Conservation (phyloP, 441 rosid genomes). For the Syzygium malaccense region DNA sequence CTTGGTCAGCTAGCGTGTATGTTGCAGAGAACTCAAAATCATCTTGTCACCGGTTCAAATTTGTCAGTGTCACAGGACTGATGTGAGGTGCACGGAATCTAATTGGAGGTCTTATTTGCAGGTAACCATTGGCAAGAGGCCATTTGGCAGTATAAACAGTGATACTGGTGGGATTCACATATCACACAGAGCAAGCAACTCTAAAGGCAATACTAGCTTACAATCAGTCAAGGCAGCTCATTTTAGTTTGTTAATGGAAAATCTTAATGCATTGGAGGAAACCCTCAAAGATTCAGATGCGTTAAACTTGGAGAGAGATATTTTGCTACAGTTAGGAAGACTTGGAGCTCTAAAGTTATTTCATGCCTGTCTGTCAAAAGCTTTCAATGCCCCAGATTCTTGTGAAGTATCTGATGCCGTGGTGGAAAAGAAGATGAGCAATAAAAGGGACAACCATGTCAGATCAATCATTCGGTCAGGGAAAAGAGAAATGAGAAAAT, state of each 20-base stretch:
- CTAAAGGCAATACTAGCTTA: constrained; percentile 8
- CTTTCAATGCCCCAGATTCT: constrained; percentile 17
- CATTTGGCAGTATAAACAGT: constrained; percentile 5
- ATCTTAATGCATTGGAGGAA: constrained; percentile 56
- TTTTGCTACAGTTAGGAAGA: constrained; percentile 48
- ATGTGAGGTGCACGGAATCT: neutral
- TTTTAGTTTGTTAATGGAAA: constrained; percentile 51
- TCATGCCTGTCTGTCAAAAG: constrained; percentile 30
- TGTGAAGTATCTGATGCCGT: constrained; percentile 27
- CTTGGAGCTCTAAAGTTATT: constrained; percentile 68
- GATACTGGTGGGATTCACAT: constrained; percentile 1
- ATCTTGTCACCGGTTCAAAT: neutral
- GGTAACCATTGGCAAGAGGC: constrained; percentile 26
- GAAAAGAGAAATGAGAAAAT: constrained; percentile 37
- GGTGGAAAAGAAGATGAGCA: constrained; percentile 10
- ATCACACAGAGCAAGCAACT: neutral
- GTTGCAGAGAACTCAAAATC: neutral
- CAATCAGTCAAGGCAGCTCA: constrained; percentile 20
- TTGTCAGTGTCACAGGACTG: neutral
- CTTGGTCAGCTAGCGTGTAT: neutral
- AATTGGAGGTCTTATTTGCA: constrained; percentile 12
- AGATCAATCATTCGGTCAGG: constrained; percentile 21
- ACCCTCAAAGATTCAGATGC: constrained; percentile 40
- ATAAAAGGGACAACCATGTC: constrained; percentile 4
- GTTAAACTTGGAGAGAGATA: constrained; percentile 51